Evolutionary conservation across 2,329 filamentous ascomycete genomes (phyloP).

Genomic region (Taxawa tesnikishii): DNA sequence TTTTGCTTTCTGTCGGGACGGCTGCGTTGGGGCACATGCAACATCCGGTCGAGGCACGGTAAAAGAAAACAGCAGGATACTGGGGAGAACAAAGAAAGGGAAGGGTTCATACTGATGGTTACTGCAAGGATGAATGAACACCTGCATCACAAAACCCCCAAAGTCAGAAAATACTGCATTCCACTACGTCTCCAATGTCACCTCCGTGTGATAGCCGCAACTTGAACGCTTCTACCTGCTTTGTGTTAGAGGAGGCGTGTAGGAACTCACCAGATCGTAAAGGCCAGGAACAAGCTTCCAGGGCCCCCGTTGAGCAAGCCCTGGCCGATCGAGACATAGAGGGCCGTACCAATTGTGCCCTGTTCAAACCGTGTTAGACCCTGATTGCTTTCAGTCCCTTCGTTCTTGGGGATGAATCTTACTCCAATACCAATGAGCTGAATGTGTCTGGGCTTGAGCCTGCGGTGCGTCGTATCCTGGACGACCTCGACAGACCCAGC

Average conservation of each 20-base stretch:
- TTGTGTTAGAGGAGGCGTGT: neutral
- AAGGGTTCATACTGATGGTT: slow-evolving; percentile 23
- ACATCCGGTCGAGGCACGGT: too few relatives aligned
- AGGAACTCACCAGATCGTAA: slow-evolving; percentile 25
- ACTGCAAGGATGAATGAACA: slow-evolving; percentile 29
- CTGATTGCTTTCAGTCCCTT: too few relatives aligned
- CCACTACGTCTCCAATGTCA: too few relatives aligned
- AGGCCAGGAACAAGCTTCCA: slow-evolving; percentile 32
- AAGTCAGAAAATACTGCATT: neutral
- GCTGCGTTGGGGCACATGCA: slow-evolving; percentile 10
- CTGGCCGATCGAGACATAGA: slow-evolving; percentile 34
- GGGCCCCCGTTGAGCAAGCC: slow-evolving; percentile 35
- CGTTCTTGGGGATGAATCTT: neutral
- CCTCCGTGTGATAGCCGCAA: too few relatives aligned
- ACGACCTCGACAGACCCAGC: neutral
- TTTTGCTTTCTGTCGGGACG: slow-evolving; percentile 1
- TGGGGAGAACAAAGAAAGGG: slow-evolving; percentile 3
- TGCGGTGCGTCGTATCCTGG: slow-evolving; percentile 26
- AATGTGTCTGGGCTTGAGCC: slow-evolving; percentile 31
- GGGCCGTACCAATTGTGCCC: slow-evolving; percentile 35
- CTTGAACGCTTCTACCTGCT: neutral
- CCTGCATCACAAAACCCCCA: slow-evolving; percentile 17
- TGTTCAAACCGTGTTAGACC: too few relatives aligned
- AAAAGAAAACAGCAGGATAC: slow-evolving; percentile 12
- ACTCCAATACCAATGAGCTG: slow-evolving; percentile 28